Conservation (phyloP, 805 yeast genomes). For the Lachancea mirantina region DNA sequence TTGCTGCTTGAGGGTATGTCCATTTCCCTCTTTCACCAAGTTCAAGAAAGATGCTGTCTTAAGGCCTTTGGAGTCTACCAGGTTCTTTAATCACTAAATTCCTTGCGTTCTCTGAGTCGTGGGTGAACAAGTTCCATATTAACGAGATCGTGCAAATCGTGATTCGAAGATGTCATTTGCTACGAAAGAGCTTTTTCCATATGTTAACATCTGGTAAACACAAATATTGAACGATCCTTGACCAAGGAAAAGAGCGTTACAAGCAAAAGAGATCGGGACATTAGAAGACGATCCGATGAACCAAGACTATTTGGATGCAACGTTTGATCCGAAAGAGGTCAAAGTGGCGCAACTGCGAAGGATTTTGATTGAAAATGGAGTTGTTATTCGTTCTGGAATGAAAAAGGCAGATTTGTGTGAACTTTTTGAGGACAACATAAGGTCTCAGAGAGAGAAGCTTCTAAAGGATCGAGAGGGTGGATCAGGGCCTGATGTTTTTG, state of each 20-base stretch:
- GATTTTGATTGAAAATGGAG: constrained; percentile 53
- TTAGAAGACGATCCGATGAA: constrained; percentile 10
- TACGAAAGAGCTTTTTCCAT: too few species aligned
- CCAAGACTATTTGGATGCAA: constrained; percentile 29
- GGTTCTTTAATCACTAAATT: too few species aligned
- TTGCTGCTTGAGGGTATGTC: constrained; percentile 8
- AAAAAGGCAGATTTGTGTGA: constrained; percentile 60
- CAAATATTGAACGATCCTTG: neutral
- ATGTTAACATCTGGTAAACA: neutral
- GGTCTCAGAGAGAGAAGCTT: constrained; percentile 40
- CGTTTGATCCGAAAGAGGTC: constrained; percentile 60
- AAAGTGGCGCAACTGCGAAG: constrained; percentile 66
- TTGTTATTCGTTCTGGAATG: constrained; percentile 54
- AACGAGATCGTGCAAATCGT: too few species aligned
- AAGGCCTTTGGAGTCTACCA: too few species aligned
- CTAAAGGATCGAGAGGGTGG: constrained; percentile 28
- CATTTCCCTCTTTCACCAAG: too few species aligned
- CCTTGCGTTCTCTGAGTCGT: too few species aligned
- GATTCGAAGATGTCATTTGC: too few species aligned
- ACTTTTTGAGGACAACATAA: constrained; percentile 50
- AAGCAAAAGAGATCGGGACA: too few species aligned
- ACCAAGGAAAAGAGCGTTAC: too few species aligned
- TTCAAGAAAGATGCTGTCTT: too few species aligned
- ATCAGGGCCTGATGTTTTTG: constrained; percentile 35
- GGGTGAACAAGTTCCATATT: too few species aligned